Evolutionary conservation across 1,139 yeast genomes (phyloP).

Genomic region (Nakaseomyces bracarensis): DNA sequence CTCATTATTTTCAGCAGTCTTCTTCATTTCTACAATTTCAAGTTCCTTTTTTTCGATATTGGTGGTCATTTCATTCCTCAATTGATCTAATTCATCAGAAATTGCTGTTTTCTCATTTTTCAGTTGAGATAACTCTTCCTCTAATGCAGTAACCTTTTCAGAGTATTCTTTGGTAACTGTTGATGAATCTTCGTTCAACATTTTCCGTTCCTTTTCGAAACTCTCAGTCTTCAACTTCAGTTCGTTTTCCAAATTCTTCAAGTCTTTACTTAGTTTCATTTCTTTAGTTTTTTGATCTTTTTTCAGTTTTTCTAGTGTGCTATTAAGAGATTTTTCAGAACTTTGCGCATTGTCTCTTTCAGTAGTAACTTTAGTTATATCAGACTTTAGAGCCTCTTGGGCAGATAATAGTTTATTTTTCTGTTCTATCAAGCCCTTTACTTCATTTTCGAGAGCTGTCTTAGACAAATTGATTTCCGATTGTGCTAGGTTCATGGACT

Average conservation of each 20-base stretch:
- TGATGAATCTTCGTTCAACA: slow-evolving; percentile 44
- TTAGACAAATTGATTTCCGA: background rate
- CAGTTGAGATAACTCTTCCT: slow-evolving; percentile 23
- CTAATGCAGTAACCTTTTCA: slow-evolving; percentile 37
- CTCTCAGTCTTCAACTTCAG: slow-evolving; percentile 36
- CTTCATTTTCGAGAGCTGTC: background rate
- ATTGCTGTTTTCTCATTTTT: slow-evolving; percentile 10
- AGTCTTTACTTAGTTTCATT: slow-evolving; percentile 12
- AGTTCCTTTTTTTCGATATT: background rate
- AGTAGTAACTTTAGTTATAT: background rate
- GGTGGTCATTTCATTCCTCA: slow-evolving; percentile 8
- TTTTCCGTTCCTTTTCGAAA: slow-evolving; percentile 44
- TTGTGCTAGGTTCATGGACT: background rate
- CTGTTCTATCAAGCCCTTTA: slow-evolving; percentile 4
- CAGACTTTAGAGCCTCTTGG: background rate
- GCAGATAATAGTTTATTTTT: slow-evolving; percentile 6
- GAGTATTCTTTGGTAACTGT: slow-evolving; percentile 42
- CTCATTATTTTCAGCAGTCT: slow-evolving; percentile 1
- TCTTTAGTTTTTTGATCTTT: background rate
- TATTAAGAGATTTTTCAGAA: background rate
- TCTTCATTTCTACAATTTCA: background rate
- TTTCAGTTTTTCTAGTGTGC: background rate
- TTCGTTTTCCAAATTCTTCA: slow-evolving; percentile 22
- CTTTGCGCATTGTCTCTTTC: background rate
- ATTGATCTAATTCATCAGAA: slow-evolving; percentile 13